Conservation (phyloP, 106 monocot genomes). For the Phalaenopsis equestris region DNA sequence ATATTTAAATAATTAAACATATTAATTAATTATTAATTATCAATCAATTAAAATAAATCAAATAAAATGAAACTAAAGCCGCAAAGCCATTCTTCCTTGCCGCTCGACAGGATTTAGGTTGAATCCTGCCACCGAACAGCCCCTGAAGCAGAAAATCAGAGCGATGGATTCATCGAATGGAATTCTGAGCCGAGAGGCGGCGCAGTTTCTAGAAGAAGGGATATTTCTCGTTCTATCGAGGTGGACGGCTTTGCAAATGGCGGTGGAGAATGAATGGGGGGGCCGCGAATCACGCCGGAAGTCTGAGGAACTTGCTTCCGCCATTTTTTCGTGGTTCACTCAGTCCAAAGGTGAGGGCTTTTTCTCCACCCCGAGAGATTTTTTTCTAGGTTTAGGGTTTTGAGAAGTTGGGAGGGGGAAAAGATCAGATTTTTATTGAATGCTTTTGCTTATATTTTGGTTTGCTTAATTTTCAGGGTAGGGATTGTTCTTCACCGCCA, state of each 20-base stretch:
- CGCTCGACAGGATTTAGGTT: too few species aligned
- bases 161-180: slow-evolving; percentile 9
- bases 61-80: too few species aligned
- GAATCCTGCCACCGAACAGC: too few species aligned
- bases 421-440: not conserved
- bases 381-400: not conserved
- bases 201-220: slow-evolving; percentile 15
- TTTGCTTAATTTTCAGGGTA: not conserved
- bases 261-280: slow-evolving; percentile 37
- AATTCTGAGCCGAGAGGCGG: not conserved
- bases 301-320: slow-evolving; percentile 20
- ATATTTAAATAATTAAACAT: too few species aligned
- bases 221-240: slow-evolving; percentile 36
- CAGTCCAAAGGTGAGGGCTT: slow-evolving; percentile 24
- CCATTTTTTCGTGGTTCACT: slow-evolving; percentile 38
- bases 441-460: not conserved
- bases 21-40: too few species aligned
- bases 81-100: too few species aligned
- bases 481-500: not conserved
- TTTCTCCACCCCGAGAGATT: not conserved
- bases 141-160: not conserved
- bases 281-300: slow-evolving; percentile 35
- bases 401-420: not conserved
- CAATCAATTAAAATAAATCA: too few species aligned
- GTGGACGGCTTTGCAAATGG: slow-evolving; percentile 51